Evolutionary conservation across 352 stramenopile species (phyloP).

Genomic region (Pythium sukuiense): DNA sequence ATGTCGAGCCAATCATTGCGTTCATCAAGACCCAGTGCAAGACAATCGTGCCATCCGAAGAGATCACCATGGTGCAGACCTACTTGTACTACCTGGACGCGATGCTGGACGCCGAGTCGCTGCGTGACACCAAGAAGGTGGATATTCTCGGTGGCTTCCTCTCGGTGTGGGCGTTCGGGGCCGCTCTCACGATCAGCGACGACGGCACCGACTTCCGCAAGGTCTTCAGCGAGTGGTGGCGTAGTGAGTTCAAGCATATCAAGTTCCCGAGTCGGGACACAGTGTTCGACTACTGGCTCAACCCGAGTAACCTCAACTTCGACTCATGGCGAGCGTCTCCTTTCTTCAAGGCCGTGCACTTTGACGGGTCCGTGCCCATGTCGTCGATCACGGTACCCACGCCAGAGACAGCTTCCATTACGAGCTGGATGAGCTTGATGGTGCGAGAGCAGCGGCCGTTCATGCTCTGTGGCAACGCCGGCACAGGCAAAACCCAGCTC

Average conservation of each 20-base stretch:
- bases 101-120: constrained; percentile 68
- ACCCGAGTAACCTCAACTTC: constrained; percentile 87
- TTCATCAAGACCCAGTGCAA: constrained; percentile 89
- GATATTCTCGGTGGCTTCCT: constrained; percentile 91
- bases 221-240: constrained; percentile 95
- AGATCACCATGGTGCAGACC: constrained; percentile 90
- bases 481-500: constrained; percentile 94
- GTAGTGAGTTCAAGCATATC: constrained; percentile 91
- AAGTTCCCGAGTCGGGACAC: constrained; percentile 94
- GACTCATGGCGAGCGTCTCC: constrained; percentile 93
- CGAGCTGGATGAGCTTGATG: constrained; percentile 94
- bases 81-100: constrained; percentile 92
- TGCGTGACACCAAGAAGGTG: constrained; percentile 63
- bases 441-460: constrained; percentile 90
- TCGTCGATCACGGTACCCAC: constrained; percentile 91
- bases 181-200: constrained; percentile 84
- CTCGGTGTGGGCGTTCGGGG: constrained; percentile 93
- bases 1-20: constrained; percentile 80
- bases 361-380: constrained; percentile 75
- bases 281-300: constrained; percentile 97
- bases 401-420: constrained; percentile 91
- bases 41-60: constrained; percentile 89
- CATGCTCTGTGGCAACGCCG: constrained; percentile 92
- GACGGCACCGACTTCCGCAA: constrained; percentile 93
- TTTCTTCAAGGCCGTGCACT: constrained; percentile 86